Evolutionary conservation across 1,139 yeast genomes (phyloP).

Genomic region (Candida smagusa): DNA sequence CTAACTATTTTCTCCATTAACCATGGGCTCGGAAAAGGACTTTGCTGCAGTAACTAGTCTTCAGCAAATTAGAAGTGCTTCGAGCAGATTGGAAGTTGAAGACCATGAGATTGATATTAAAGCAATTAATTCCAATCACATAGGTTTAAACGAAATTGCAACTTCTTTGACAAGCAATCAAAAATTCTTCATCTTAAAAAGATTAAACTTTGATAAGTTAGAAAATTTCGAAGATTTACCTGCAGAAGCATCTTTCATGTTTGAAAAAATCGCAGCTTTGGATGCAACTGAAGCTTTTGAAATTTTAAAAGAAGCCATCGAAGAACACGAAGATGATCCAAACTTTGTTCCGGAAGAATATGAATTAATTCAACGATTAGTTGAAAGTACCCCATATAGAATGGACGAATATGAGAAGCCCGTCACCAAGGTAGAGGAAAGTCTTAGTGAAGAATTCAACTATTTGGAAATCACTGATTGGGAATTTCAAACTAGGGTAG

Average conservation of each 20-base stretch:
- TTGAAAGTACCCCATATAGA: conserved; percentile 6
- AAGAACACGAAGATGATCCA: conserved; percentile 21
- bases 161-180: conserved; percentile 24
- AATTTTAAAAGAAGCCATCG: conserved; percentile 16
- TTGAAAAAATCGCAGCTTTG: conserved; percentile 19
- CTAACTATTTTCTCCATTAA: too few relatives aligned
- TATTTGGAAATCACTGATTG: conserved; percentile 11
- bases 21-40: background rate
- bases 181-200: conserved; percentile 23
- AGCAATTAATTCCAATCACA: conserved; percentile 14
- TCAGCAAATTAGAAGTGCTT: conserved; percentile 1
- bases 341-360: conserved; percentile 19
- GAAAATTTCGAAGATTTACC: conserved; percentile 29
- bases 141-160: conserved; percentile 27
- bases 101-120: conserved; percentile 13
- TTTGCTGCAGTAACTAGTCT: background rate
- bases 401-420: background rate
- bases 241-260: conserved; percentile 19
- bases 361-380: conserved; percentile 11
- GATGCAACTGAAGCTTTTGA: conserved; percentile 15
- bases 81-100: conserved; percentile 8
- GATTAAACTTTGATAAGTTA: conserved; percentile 27
- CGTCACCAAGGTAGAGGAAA: background rate
- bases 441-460: background rate
- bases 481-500: conserved; percentile 14